Evolutionary conservation across 139 green algal species (phyloP), one percentile per base, ranked within the genome.

Genomic region (Haematococcus sp.): DNA sequence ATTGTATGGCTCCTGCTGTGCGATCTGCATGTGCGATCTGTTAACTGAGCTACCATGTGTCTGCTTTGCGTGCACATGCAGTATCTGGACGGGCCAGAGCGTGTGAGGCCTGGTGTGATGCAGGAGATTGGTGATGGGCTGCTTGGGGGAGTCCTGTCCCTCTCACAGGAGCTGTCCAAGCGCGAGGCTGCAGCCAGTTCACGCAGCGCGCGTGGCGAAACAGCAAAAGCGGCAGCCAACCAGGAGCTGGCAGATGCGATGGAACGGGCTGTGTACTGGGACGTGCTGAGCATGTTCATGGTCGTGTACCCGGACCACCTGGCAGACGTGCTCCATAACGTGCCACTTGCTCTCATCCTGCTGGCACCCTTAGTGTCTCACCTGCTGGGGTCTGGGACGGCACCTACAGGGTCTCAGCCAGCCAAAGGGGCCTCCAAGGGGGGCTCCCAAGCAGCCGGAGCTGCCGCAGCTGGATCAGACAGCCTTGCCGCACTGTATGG

Each of bases 91-190:
- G 40, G 51, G 1, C 30, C 73, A 17, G 60, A 74, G 0, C 77
- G 86, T 13, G 83, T 94, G 64, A 67, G 83, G n/a, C 70, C 73
- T 1, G 90, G 89, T 43, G 86, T 83, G 0, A 52, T 93, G 35
- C 90, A 94, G 79, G 79, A 84, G 63, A 81, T 84, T 69, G 79
- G 79, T 20, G 79, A 84, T 25, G 35, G 11, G 55, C 43, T 84
- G 63, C 40, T 84, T 31, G 79, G 79, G 4, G 73, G 56, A 27
- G 20, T 78, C 5, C 23, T 28, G 27, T 54, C 16, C 4, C 33
- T 84, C 27, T 43, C 74, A 2, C 25, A 22, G 2, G 27, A 30
- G 0, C 54, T 84, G 43, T 63, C 79, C 4, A 2, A 59, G 7
- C 40, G 40, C 40, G 7, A 49, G 7, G 7, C 7, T 7, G 40